A percentile compares a stretch with the other conserved stretches of the same genome.
Conservation (phyloP, 129 eudicot species). For the Heracleum sosnowskyi region DNA sequence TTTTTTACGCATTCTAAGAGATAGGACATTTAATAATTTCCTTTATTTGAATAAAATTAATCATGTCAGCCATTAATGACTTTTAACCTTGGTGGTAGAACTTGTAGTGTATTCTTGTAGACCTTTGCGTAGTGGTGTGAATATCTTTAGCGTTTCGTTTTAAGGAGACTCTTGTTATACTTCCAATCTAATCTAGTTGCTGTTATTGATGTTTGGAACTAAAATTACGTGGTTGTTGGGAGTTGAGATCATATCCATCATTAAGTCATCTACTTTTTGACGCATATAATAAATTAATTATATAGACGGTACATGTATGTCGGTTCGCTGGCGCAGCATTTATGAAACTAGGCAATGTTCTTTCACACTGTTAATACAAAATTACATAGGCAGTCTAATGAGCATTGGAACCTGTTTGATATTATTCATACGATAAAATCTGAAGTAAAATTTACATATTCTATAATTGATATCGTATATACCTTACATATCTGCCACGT, state of each 20-base stretch:
- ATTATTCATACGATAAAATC: not conserved
- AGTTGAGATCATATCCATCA: not conserved
- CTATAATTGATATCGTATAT: not conserved
- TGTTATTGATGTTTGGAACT: not conserved
- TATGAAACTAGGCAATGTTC: not conserved
- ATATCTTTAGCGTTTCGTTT: not conserved
- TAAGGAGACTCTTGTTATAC: not conserved
- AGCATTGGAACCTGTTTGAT: not conserved
- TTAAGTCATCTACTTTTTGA: not conserved
- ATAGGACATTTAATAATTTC: not conserved
- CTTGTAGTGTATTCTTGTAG: not conserved
- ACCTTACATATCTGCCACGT: not conserved
- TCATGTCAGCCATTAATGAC: not conserved
- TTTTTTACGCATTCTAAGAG: not conserved
- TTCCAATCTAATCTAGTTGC: not conserved
- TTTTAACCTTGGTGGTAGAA: not conserved
- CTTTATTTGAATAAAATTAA: not conserved
- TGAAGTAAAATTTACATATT: not conserved
- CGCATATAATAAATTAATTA: not conserved
- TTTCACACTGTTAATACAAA: not conserved
- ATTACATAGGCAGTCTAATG: not conserved
- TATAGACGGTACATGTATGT: not conserved
- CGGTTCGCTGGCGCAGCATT: too few relatives aligned
- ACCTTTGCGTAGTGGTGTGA: not conserved
- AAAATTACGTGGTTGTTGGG: not conserved